Evolutionary conservation across 2,329 filamentous ascomycete genomes (phyloP).

Genomic region (Verticillium klebahnii): DNA sequence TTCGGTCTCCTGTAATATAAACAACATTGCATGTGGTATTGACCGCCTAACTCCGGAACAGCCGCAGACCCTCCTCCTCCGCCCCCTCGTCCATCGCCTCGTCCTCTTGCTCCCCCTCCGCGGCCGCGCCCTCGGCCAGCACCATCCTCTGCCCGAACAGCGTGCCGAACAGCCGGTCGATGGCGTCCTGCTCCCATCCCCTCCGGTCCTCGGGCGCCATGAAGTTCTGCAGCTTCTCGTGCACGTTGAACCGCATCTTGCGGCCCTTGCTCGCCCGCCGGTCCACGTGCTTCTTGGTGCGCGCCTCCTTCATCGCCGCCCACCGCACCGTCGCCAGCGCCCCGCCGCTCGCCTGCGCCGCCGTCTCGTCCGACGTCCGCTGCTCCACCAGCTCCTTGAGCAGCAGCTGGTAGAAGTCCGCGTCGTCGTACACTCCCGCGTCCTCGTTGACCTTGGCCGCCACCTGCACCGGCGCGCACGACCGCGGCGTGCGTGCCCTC

Average conservation of each 20-base stretch:
- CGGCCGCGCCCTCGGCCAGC: constrained; percentile 50
- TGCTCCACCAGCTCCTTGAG: constrained; percentile 92
- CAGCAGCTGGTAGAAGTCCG: constrained; percentile 88
- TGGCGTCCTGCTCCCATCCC: constrained; percentile 73
- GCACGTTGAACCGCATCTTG: constrained; percentile 89
- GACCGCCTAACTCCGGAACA: constrained; percentile 40
- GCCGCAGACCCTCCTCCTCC: constrained; percentile 47
- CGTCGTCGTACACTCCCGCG: constrained; percentile 77
- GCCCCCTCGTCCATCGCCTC: constrained; percentile 46
- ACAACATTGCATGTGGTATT: not conserved
- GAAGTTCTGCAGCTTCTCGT: constrained; percentile 97
- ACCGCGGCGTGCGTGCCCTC: constrained; percentile 66
- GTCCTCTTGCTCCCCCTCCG: constrained; percentile 41
- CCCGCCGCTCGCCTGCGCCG: constrained; percentile 33
- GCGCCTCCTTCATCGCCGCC: constrained; percentile 69
- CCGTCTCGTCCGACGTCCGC: constrained; percentile 65
- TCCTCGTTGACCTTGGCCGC: constrained; percentile 54
- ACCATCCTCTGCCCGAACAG: constrained; percentile 67
- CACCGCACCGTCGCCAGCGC: constrained; percentile 54
- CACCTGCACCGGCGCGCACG: constrained; percentile 69
- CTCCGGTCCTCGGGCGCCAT: constrained; percentile 88
- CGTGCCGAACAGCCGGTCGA: constrained; percentile 72
- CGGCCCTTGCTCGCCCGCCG: constrained; percentile 92
- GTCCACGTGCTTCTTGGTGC: constrained; percentile 79
- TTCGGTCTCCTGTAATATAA: not conserved